Percentiles rank a stretch among this genome's conserved stretches.
phyloP scores from a whole-genome alignment of 768 basidiomycete species.

The Amanita polypyramis region DNA sequence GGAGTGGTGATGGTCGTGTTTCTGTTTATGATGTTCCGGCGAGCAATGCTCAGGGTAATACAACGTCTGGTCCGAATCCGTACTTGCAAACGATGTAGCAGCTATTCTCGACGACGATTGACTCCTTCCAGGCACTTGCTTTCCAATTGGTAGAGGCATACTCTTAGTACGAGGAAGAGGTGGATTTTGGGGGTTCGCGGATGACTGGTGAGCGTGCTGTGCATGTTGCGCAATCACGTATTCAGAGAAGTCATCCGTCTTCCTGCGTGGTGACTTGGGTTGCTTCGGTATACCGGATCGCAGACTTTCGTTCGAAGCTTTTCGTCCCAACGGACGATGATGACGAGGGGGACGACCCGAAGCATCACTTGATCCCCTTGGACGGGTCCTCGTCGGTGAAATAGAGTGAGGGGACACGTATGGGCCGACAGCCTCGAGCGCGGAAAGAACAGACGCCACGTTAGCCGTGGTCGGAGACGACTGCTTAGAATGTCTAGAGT shows the following conservation, averaged over 20 bases:
- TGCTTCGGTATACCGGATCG: conserved; percentile 14
- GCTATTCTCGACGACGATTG: conserved; percentile 13
- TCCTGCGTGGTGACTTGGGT: conserved; percentile 12
- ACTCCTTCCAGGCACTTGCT: not conserved
- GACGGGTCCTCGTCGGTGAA: conserved; percentile 14
- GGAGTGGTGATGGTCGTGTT: conserved; percentile 5
- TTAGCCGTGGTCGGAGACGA: conserved; percentile 2
- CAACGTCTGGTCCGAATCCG: conserved; percentile 7
- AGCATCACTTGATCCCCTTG: conserved; percentile 18
- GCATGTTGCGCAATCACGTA: not conserved
- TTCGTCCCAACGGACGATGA: conserved; percentile 10
- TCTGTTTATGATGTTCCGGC: conserved; percentile 2
- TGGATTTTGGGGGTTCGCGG: not conserved
- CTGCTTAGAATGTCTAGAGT: conserved; percentile 10
- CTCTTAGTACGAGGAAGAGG: conserved; percentile 37
- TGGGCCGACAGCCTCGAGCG: conserved; percentile 17
- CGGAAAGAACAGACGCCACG: conserved; percentile 14
- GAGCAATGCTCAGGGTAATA: not conserved
- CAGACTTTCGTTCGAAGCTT: conserved; percentile 16
- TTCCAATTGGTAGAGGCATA: conserved; percentile 25
- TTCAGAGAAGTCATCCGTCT: conserved; percentile 6
- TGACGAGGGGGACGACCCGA: conserved; percentile 8
- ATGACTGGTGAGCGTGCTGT: not conserved
- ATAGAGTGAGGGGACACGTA: not conserved
- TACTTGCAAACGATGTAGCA: conserved; percentile 12